A percentile compares a stretch with the other conserved stretches of the same genome.
Evolutionary conservation across 192 early-diverging fungal species (phyloP).

Genomic region (Coemansia sp.): DNA sequence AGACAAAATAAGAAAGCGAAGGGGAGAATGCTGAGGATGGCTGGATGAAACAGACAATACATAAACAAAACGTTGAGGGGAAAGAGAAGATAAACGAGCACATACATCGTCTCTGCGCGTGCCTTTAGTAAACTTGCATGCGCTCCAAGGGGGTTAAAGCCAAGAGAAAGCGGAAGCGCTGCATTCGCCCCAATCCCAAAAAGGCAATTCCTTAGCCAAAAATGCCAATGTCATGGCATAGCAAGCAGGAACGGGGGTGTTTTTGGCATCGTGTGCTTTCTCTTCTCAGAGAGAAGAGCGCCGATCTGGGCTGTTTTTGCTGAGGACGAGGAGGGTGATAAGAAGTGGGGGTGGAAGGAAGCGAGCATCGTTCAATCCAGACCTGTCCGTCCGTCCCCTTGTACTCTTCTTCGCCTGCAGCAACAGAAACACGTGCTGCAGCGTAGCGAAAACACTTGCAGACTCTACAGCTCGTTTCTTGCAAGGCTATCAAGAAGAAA

Average conservation of each 20-base stretch:
- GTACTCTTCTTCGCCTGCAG: too few relatives aligned
- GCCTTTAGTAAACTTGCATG: neutral
- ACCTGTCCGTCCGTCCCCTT: too few relatives aligned
- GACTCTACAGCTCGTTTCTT: too few relatives aligned
- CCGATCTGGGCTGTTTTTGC: too few relatives aligned
- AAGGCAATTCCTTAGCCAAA: constrained; percentile 7
- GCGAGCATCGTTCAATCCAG: too few relatives aligned
- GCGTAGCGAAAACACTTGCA: too few relatives aligned
- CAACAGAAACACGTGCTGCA: too few relatives aligned
- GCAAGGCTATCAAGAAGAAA: too few relatives aligned
- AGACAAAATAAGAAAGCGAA: neutral
- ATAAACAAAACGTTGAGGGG: too few relatives aligned
- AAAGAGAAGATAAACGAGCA: neutral
- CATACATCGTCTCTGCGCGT: neutral
- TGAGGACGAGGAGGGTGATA: neutral
- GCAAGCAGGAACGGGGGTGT: neutral
- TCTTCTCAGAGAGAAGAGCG: too few relatives aligned
- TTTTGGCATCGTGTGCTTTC: neutral
- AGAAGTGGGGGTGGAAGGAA: too few relatives aligned
- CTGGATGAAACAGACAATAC: too few relatives aligned
- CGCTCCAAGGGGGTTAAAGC: neutral
- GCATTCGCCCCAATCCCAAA: constrained; percentile 4
- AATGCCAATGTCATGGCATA: neutral
- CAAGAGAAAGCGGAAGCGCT: constrained; percentile 6
- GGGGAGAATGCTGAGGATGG: neutral